phyloP scores from a whole-genome alignment of 345 rosid genomes.

The Physaria fendleri region DNA sequence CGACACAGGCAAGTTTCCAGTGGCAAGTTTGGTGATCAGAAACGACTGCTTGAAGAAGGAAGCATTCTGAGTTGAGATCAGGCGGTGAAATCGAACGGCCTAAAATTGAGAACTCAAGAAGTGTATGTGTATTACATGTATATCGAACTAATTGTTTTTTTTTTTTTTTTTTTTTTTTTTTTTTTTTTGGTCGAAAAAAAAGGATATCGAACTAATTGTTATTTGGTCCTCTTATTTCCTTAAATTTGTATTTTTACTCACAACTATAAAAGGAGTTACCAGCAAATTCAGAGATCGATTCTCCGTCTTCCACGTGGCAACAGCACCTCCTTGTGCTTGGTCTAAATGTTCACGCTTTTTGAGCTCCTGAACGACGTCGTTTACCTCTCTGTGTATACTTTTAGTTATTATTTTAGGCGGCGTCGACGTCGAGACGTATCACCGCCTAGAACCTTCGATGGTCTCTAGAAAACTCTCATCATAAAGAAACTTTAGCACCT shows the following conservation, averaged over 20 bases:
- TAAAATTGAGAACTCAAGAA: neutral
- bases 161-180: too few species aligned
- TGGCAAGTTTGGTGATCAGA: neutral
- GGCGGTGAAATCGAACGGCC: neutral
- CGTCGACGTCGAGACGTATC: slow-evolving; percentile 17
- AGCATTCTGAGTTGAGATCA: neutral
- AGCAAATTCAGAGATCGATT: neutral
- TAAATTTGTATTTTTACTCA: neutral
- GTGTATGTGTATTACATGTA: neutral
- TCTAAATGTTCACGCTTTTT: neutral
- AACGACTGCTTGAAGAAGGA: neutral
- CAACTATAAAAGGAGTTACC: neutral
- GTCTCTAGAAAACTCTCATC: neutral
- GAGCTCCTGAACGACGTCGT: neutral
- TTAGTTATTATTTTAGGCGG: neutral
- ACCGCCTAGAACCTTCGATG: slow-evolving; percentile 33
- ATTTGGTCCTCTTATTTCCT: neutral
- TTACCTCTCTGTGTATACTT: neutral
- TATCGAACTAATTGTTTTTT: neutral
- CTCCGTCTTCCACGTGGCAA: slow-evolving; percentile 16
- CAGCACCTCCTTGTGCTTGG: neutral
- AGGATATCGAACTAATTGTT: neutral
- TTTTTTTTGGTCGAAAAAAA: too few species aligned
- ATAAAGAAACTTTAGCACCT: neutral
- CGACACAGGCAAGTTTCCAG: neutral